Conservation (phyloP, 768 basidiomycete genomes). For the Pulveroboletus sp. region DNA sequence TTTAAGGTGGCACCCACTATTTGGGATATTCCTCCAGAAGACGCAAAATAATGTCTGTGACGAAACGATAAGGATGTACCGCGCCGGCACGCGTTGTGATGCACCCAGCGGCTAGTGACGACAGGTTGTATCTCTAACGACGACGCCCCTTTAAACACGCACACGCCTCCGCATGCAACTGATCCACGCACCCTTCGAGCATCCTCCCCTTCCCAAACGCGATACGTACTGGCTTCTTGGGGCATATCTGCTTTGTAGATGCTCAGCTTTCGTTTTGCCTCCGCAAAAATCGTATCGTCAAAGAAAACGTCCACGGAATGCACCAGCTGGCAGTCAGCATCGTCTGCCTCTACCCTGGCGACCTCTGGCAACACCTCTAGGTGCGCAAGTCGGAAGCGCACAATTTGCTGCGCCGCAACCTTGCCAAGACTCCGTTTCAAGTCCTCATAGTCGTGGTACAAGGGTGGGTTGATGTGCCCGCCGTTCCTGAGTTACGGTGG, state of each 20-base stretch:
- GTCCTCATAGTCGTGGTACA: constrained; percentile 42
- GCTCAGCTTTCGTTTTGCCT: constrained; percentile 41
- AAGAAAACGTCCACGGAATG: constrained; percentile 34
- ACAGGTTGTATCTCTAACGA: constrained; percentile 46
- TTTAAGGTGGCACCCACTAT: constrained; percentile 19
- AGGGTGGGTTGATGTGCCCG: constrained; percentile 46
- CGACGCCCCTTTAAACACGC: background rate
- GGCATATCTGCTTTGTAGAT: constrained; percentile 50
- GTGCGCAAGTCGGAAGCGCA: constrained; percentile 39
- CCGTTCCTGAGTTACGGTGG: constrained; percentile 36
- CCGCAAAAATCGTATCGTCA: constrained; percentile 27
- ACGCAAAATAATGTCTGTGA: constrained; percentile 53
- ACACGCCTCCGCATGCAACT: background rate
- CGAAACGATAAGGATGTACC: constrained; percentile 64
- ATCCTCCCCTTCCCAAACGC: constrained; percentile 28
- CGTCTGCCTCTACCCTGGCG: constrained; percentile 26
- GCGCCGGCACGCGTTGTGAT: constrained; percentile 55
- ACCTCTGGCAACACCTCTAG: constrained; percentile 28
- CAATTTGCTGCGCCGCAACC: constrained; percentile 35
- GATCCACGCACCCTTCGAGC: constrained; percentile 32
- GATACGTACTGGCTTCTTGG: constrained; percentile 34
- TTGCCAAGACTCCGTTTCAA: constrained; percentile 37
- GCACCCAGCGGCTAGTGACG: constrained; percentile 43
- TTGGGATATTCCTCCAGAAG: constrained; percentile 47
- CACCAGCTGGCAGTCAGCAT: constrained; percentile 30